Evolutionary conservation across 2,329 filamentous ascomycete genomes (phyloP).

Genomic region (Cyclaneusma minus): DNA sequence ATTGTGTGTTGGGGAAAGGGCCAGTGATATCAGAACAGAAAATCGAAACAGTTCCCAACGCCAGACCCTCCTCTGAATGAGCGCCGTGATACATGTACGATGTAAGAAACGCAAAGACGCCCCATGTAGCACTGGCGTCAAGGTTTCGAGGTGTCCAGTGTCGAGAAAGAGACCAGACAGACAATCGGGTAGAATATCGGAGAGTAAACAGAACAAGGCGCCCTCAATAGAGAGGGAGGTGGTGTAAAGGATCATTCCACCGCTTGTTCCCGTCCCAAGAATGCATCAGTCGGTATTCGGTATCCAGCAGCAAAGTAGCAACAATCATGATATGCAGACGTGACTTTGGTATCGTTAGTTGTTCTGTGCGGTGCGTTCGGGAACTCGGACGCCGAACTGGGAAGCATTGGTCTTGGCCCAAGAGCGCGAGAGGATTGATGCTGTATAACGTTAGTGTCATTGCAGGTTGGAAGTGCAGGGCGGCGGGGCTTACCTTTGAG

Average conservation of each 20-base stretch:
- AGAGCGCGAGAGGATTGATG: conserved; percentile 76
- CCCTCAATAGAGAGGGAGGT: conserved; percentile 8
- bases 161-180: conserved; percentile 3
- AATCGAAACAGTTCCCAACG: too few species aligned
- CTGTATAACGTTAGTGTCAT: conserved; percentile 29
- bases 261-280: conserved; percentile 18
- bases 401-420: conserved; percentile 77
- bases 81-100: neutral
- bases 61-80: too few species aligned
- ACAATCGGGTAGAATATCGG: too few species aligned
- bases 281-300: conserved; percentile 13
- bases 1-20: too few species aligned
- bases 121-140: conserved; percentile 10
- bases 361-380: conserved; percentile 6
- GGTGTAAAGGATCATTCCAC: conserved; percentile 13
- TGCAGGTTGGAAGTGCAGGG: neutral
- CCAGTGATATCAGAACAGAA: too few species aligned
- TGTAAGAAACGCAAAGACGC: neutral
- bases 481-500: conserved; percentile 61
- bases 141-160: neutral
- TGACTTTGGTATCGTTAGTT: conserved; percentile 6
- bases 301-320: conserved; percentile 16
- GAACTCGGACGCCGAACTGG: conserved; percentile 33
- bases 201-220: conserved; percentile 7
- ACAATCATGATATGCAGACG: conserved; percentile 11